Conservation (phyloP, 2,329 filamentous ascomycete species). For the Calonectria henricotiae region DNA sequence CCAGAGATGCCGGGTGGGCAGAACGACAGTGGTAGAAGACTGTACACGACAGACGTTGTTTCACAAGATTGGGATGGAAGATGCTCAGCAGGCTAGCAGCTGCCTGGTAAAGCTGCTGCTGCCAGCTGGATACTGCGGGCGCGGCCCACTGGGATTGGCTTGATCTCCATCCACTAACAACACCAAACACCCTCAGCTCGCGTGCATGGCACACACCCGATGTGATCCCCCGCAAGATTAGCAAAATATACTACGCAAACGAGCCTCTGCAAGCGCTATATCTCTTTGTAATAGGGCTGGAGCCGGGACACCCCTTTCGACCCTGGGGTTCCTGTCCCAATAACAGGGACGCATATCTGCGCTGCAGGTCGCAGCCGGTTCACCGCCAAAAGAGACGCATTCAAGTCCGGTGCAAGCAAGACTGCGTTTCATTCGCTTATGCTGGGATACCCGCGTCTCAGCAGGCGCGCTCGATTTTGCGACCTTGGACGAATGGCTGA, state of each 20-base stretch:
- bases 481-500: slow-evolving; percentile 32
- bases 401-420: slow-evolving; percentile 12
- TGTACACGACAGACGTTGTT: not conserved
- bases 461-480: slow-evolving; percentile 37
- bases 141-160: slow-evolving; percentile 4
- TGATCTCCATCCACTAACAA: slow-evolving; percentile 23
- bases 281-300: slow-evolving; percentile 9
- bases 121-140: slow-evolving; percentile 19
- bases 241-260: slow-evolving; percentile 13
- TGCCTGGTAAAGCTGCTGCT: slow-evolving; percentile 13
- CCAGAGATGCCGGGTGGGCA: not conserved
- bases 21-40: slow-evolving; percentile 10
- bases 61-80: slow-evolving; percentile 16
- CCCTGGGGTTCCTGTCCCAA: not conserved
- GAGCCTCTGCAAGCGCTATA: not conserved
- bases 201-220: slow-evolving; percentile 6
- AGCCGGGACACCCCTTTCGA: not conserved
- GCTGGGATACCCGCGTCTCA: slow-evolving; percentile 34
- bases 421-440: slow-evolving; percentile 14
- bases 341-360: not conserved
- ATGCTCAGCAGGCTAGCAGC: slow-evolving; percentile 7
- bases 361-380: slow-evolving; percentile 22
- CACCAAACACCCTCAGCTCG: not conserved
- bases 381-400: slow-evolving; percentile 26
- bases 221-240: not conserved